Percentiles rank a stretch among this genome's conserved stretches.
These are phyloP conservation scores for Magnusiomyces ingens DNA, from an alignment of 1,139 yeast genomes.

Conservation along the genomic window DNA sequence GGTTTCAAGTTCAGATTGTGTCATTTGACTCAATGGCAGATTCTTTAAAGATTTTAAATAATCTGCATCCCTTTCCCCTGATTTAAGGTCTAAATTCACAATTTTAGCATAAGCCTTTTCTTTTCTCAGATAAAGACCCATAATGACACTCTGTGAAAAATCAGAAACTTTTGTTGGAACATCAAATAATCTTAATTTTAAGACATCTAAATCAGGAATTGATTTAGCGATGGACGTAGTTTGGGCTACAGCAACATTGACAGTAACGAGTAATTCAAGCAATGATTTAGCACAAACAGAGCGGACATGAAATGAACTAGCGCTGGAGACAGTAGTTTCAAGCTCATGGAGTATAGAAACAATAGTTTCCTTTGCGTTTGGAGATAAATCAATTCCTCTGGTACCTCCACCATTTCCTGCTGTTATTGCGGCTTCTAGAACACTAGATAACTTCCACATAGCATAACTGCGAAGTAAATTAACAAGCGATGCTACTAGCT, in stretches of 20 bases:
- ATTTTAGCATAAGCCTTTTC: conserved; percentile 19
- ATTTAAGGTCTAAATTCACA: conserved; percentile 15
- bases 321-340: conserved; percentile 11
- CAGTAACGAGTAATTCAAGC: conserved; percentile 13
- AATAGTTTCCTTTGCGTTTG: conserved; percentile 7
- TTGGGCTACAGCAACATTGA: conserved; percentile 15
- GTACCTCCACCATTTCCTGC: conserved; percentile 3
- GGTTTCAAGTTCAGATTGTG: neutral
- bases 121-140: conserved; percentile 21
- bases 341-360: conserved; percentile 13
- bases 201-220: conserved; percentile 1
- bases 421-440: conserved; percentile 10
- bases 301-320: conserved; percentile 11
- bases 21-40: neutral
- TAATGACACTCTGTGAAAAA: conserved; percentile 15
- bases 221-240: conserved; percentile 8
- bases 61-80: conserved; percentile 11
- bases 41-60: conserved; percentile 7
- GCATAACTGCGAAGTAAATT: conserved; percentile 20
- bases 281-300: conserved; percentile 14
- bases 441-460: conserved; percentile 22
- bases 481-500: conserved; percentile 13
- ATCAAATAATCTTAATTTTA: conserved; percentile 10
- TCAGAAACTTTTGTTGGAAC: conserved; percentile 13
- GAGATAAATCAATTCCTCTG: conserved; percentile 8